These are phyloP conservation scores for Sanguinoderma infundibulare DNA, from an alignment of 1,284 basidiomycete genomes.

Conservation along the genomic window DNA sequence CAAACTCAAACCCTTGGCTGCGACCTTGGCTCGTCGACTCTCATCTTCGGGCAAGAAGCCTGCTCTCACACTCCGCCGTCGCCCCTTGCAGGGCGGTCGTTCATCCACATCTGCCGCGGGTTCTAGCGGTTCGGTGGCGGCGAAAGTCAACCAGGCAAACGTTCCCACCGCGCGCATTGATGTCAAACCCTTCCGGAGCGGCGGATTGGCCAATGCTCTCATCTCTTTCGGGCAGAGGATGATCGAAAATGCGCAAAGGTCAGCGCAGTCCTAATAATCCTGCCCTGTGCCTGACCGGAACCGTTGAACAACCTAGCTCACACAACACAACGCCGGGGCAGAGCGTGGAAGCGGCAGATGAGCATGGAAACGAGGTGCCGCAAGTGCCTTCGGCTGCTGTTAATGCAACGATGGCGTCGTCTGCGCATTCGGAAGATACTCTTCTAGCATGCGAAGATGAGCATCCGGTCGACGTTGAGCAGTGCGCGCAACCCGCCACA, in stretches of 20 bases:
- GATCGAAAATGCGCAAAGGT: slow-evolving; percentile 20
- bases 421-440: neutral
- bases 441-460: neutral
- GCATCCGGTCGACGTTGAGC: neutral
- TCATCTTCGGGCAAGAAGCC: slow-evolving; percentile 17
- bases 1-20: slow-evolving; percentile 24
- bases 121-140: neutral
- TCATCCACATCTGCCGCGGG: neutral
- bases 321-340: neutral
- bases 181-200: slow-evolving; percentile 13
- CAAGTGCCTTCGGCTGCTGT: neutral
- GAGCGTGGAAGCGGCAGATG: neutral
- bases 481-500: neutral
- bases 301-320: neutral
- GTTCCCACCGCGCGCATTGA: neutral
- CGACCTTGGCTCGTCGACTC: slow-evolving; percentile 19
- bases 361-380: neutral
- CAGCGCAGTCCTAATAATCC: slow-evolving; percentile 4
- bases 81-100: slow-evolving; percentile 8
- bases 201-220: slow-evolving; percentile 30
- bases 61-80: slow-evolving; percentile 13
- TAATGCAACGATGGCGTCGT: neutral
- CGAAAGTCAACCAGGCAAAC: slow-evolving; percentile 3
- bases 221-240: slow-evolving; percentile 29
- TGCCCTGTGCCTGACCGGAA: neutral